Conservation (phyloP, 441 rosid species). For the Erodium trifolium region DNA sequence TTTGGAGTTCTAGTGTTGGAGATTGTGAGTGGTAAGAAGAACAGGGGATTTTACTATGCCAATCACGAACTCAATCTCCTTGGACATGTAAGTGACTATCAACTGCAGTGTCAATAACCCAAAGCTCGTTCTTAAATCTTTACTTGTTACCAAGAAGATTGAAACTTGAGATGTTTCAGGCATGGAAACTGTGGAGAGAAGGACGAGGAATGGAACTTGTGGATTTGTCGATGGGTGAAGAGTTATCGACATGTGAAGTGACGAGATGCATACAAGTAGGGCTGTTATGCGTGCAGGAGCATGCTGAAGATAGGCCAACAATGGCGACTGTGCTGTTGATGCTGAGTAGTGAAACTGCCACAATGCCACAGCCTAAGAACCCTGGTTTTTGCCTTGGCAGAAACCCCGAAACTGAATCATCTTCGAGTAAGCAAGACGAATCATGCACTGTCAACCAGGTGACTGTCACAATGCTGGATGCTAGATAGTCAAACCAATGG, state of each 20-base stretch:
- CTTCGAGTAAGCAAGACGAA: slow-evolving; percentile 49
- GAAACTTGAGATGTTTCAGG: slow-evolving; percentile 18
- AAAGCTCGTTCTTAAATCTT: neutral
- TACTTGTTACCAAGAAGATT: neutral
- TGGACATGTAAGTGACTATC: slow-evolving; percentile 11
- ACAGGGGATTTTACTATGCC: slow-evolving; percentile 23
- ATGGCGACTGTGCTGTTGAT: slow-evolving; percentile 60
- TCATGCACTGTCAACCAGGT: slow-evolving; percentile 70
- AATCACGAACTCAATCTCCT: slow-evolving; percentile 25
- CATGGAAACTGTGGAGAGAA: slow-evolving; percentile 43
- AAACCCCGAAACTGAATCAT: slow-evolving; percentile 44
- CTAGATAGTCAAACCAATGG: slow-evolving; percentile 29
- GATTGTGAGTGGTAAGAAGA: slow-evolving; percentile 13
- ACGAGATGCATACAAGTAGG: slow-evolving; percentile 63
- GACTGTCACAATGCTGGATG: slow-evolving; percentile 57
- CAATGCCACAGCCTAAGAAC: slow-evolving; percentile 44
- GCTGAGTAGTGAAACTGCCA: slow-evolving; percentile 57
- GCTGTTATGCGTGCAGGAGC: slow-evolving; percentile 21
- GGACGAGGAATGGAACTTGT: slow-evolving; percentile 25
- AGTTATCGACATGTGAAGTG: slow-evolving; percentile 19
- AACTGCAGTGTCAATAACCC: too few species aligned
- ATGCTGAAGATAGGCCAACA: slow-evolving; percentile 54
- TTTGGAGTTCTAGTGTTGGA: slow-evolving; percentile 51
- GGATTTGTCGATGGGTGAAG: slow-evolving; percentile 22
- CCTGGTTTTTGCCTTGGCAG: slow-evolving; percentile 39